A percentile compares a stretch with the other conserved stretches of the same genome.
phyloP scores from a whole-genome alignment of 768 basidiomycete genomes.

The Dioszegia crocea region DNA sequence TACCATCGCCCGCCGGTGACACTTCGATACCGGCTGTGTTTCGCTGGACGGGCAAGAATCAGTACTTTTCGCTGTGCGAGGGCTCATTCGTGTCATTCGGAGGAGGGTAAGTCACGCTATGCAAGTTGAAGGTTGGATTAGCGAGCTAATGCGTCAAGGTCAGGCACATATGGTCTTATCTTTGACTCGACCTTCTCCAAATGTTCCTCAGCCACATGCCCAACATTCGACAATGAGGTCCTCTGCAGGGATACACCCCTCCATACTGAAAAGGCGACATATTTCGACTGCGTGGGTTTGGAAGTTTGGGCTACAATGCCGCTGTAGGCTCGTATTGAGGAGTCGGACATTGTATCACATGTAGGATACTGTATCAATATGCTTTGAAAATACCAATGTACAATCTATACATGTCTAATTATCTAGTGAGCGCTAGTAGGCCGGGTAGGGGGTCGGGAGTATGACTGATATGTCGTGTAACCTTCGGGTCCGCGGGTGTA shows the following conservation, averaged over 20 bases:
- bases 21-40: slow-evolving; percentile 14
- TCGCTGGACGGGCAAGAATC: slow-evolving; percentile 71
- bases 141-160: slow-evolving; percentile 4
- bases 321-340: too few relatives aligned
- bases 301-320: slow-evolving; percentile 68
- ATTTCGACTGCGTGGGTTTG: slow-evolving; percentile 86
- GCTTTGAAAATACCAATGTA: background rate
- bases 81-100: slow-evolving; percentile 77
- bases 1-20: slow-evolving; percentile 10
- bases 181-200: slow-evolving; percentile 74
- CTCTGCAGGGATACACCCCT: slow-evolving; percentile 57
- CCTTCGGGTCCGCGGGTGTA: slow-evolving; percentile 21
- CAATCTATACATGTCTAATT: background rate
- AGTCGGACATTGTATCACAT: too few relatives aligned
- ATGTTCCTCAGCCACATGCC: slow-evolving; percentile 78
- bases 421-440: background rate
- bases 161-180: slow-evolving; percentile 83
- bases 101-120: slow-evolving; percentile 65
- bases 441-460: slow-evolving; percentile 11
- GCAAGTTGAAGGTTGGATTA: background rate
- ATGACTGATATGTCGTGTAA: slow-evolving; percentile 14
- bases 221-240: slow-evolving; percentile 81
- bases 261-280: slow-evolving; percentile 55
- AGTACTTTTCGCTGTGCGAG: slow-evolving; percentile 84
- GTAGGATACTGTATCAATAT: too few relatives aligned